These are phyloP conservation scores for Boletus rex-veris DNA, from an alignment of 768 basidiomycete genomes.

Conservation along the genomic window DNA sequence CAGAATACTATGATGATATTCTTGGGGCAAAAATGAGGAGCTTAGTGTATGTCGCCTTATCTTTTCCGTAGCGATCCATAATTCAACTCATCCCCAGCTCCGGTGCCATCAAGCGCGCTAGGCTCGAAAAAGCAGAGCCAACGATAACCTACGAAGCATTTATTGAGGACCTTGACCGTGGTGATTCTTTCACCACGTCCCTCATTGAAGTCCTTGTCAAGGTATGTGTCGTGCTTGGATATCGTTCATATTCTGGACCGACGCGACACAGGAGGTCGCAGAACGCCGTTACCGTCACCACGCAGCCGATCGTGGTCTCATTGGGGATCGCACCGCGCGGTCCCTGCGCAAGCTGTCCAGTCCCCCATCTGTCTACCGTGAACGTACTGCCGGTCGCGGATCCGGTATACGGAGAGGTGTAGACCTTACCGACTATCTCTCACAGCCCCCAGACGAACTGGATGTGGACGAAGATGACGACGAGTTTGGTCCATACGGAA, in stretches of 20 bases:
- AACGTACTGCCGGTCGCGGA: conserved; percentile 38
- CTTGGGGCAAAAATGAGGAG: conserved; percentile 71
- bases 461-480: conserved; percentile 70
- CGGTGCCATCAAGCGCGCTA: conserved; percentile 67
- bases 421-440: conserved; percentile 51
- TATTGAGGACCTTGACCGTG: conserved; percentile 71
- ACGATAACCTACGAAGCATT: conserved; percentile 71
- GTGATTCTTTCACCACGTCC: conserved; percentile 77
- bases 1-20: conserved; percentile 69
- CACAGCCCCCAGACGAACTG: conserved; percentile 52
- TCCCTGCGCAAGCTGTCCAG: conserved; percentile 56
- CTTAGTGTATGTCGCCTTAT: conserved; percentile 56
- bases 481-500: conserved; percentile 45
- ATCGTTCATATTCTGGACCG: not conserved
- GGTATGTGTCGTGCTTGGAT: conserved; percentile 39
- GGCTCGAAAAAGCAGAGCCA: conserved; percentile 61
- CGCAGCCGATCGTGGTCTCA: conserved; percentile 51
- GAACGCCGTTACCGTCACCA: conserved; percentile 60
- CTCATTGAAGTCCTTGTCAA: conserved; percentile 76
- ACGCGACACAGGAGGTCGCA: conserved; percentile 60
- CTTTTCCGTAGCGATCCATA: not conserved
- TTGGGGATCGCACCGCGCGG: conserved; percentile 65
- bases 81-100: conserved; percentile 41
- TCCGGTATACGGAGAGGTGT: conserved; percentile 28
- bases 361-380: conserved; percentile 52